phyloP scores from a whole-genome alignment of 2,329 filamentous ascomycete genomes.

The Oidium heveae region DNA sequence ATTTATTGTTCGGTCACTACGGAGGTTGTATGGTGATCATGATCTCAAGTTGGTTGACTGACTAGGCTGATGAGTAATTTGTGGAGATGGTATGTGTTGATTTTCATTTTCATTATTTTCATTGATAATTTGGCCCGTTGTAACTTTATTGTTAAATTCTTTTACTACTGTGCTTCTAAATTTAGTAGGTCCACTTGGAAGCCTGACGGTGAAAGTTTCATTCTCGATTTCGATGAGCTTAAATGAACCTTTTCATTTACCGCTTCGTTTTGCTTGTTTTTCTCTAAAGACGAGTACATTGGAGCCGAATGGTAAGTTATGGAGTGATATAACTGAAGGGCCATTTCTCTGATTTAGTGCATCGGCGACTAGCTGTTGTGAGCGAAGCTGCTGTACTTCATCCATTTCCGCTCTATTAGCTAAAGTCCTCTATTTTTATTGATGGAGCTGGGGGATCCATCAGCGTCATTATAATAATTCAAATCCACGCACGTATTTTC shows the following conservation, averaged over 20 bases:
- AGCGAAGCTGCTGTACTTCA: conserved; percentile 1
- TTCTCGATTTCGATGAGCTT: background rate
- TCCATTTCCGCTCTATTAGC: conserved; percentile 2
- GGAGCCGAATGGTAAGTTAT: background rate
- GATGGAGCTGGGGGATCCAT: background rate
- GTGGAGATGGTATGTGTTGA: background rate
- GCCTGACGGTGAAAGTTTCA: background rate
- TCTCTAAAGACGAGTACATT: conserved; percentile 1
- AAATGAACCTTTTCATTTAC: background rate
- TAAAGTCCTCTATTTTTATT: background rate
- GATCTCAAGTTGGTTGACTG: too few species aligned
- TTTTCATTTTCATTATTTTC: background rate
- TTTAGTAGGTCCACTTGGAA: background rate
- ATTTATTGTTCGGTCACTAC: too few species aligned
- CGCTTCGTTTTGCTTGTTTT: background rate
- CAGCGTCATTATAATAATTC: too few species aligned
- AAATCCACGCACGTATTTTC: too few species aligned
- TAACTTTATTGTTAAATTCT: background rate
- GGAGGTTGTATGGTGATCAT: too few species aligned
- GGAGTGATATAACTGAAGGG: background rate
- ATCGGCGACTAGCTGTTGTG: background rate
- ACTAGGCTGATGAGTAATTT: background rate
- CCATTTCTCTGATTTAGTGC: conserved; percentile 1
- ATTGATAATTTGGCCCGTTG: background rate
- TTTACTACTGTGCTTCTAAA: background rate